These are phyloP conservation scores for Avena atlantica DNA, from an alignment of 176 grass and related monocot species.

Conservation along the genomic window DNA sequence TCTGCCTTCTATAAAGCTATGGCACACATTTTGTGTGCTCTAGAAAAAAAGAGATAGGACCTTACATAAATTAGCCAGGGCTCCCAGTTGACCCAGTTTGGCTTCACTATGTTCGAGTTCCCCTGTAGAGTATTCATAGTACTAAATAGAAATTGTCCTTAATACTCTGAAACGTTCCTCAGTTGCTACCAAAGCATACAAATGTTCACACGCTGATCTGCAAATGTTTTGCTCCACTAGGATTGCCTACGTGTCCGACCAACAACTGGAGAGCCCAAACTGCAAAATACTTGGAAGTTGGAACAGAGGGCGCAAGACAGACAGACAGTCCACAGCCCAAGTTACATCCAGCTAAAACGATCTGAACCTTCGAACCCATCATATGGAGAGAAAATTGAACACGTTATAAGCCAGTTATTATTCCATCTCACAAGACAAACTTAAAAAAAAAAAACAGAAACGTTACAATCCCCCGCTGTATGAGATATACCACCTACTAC, in stretches of 20 bases:
- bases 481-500: constrained; percentile 39
- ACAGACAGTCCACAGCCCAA: background rate
- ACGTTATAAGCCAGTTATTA: constrained; percentile 41
- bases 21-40: too few relatives aligned
- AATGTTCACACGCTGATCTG: background rate
- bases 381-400: background rate
- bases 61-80: too few relatives aligned
- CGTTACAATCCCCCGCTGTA: constrained; percentile 39
- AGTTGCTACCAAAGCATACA: background rate
- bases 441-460: constrained; percentile 31
- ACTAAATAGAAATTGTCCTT: background rate
- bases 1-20: too few relatives aligned
- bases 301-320: background rate
- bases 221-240: background rate
- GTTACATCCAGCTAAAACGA: background rate
- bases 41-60: too few relatives aligned
- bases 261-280: background rate
- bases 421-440: constrained; percentile 27
- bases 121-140: background rate
- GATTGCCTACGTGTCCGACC: background rate
- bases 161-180: background rate
- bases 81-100: background rate
- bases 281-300: background rate
- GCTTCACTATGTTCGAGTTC: background rate
- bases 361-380: background rate